A percentile compares a stretch with the other conserved stretches of the same genome.
Conservation (phyloP, 768 basidiomycete genomes). For the Clavulina sp. region DNA sequence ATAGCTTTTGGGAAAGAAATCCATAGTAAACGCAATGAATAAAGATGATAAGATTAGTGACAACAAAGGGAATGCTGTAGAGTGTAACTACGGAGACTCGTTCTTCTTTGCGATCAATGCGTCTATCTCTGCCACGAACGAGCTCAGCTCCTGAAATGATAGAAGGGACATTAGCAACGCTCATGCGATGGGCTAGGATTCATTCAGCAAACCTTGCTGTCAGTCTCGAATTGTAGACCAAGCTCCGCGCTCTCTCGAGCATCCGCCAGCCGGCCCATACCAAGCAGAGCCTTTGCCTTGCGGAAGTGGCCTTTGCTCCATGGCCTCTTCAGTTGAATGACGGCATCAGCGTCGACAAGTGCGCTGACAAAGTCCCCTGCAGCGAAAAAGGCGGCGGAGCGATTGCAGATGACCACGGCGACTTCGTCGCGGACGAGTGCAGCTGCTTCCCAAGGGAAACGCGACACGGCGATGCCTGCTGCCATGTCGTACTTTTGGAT, state of each 20-base stretch:
- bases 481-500: slow-evolving; percentile 67
- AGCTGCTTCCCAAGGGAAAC: slow-evolving; percentile 82
- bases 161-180: not conserved
- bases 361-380: slow-evolving; percentile 58
- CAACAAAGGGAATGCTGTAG: too few species aligned
- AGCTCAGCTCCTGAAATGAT: slow-evolving; percentile 7
- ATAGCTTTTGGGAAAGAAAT: too few species aligned
- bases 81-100: not conserved
- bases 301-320: slow-evolving; percentile 97
- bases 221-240: slow-evolving; percentile 72
- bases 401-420: slow-evolving; percentile 76
- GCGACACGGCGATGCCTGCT: slow-evolving; percentile 53
- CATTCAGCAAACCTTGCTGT: slow-evolving; percentile 30
- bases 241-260: slow-evolving; percentile 67
- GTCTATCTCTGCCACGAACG: slow-evolving; percentile 10
- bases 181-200: not conserved
- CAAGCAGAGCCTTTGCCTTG: slow-evolving; percentile 75
- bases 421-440: slow-evolving; percentile 77
- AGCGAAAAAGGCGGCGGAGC: slow-evolving; percentile 74
- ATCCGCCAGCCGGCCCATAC: slow-evolving; percentile 46
- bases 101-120: slow-evolving; percentile 6
- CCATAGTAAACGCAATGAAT: too few species aligned
- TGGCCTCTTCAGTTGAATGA: slow-evolving; percentile 62
- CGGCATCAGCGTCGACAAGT: slow-evolving; percentile 78
- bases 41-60: too few species aligned